phyloP scores from a whole-genome alignment of 306 rosid genomes.

The Vicia villosa region DNA sequence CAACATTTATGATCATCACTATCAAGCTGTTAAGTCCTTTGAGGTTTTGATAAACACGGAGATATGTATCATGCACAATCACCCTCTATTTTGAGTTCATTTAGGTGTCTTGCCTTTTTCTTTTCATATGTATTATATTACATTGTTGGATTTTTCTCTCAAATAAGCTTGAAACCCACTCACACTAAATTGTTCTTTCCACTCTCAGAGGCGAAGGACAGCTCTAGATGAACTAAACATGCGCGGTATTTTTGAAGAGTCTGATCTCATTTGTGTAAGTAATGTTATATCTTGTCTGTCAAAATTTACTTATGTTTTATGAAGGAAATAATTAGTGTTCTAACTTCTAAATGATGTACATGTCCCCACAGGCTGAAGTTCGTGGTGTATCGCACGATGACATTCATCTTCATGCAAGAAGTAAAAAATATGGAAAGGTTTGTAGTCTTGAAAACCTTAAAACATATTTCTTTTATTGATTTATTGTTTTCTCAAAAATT shows the following conservation, averaged over 20 bases:
- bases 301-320: not conserved
- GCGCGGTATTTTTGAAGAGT: constrained; percentile 87
- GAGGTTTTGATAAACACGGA: too few relatives aligned
- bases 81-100: not conserved
- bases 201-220: constrained; percentile 82
- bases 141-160: constrained; percentile 8
- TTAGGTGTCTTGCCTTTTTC: constrained; percentile 9
- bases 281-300: not conserved
- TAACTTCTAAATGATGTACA: constrained; percentile 2
- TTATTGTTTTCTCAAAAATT: constrained; percentile 10
- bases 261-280: constrained; percentile 82
- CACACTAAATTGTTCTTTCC: constrained; percentile 24
- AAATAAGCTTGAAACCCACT: constrained; percentile 25
- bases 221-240: constrained; percentile 89
- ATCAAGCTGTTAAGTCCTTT: constrained; percentile 16
- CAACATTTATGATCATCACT: constrained; percentile 14
- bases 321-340: constrained; percentile 4
- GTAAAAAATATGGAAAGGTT: constrained; percentile 94
- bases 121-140: too few relatives aligned
- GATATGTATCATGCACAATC: not conserved
- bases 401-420: constrained; percentile 94
- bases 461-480: constrained; percentile 1
- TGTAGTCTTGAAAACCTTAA: constrained; percentile 33
- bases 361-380: constrained; percentile 72
- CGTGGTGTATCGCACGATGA: constrained; percentile 86